A percentile compares a stretch with the other conserved stretches of the same genome.
phyloP scores from a whole-genome alignment of 2,329 filamentous ascomycete species.

The Pseudocercospora fuligena region DNA sequence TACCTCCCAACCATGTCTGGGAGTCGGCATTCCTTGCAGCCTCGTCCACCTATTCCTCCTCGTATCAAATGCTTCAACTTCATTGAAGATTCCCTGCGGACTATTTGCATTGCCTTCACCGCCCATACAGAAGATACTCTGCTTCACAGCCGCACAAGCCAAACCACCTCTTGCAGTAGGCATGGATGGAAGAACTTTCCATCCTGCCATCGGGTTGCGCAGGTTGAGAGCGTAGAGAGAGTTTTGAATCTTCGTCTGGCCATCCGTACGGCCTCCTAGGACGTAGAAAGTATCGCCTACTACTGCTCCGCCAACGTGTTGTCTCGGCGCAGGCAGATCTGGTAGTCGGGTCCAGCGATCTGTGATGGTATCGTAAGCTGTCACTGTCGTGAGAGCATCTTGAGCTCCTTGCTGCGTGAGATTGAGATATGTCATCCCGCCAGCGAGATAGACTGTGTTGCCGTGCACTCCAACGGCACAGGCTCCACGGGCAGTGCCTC shows the following conservation, averaged over 20 bases:
- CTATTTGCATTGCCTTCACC: conserved; percentile 16
- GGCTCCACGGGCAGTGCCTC: conserved; percentile 15
- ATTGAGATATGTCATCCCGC: conserved; percentile 14
- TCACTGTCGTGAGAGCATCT: conserved; percentile 13
- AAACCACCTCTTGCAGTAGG: conserved; percentile 18
- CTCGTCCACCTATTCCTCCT: conserved; percentile 8
- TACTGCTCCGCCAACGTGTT: conserved; percentile 18
- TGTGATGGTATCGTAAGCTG: conserved; percentile 11
- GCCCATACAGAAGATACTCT: conserved; percentile 17
- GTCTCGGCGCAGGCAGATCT: conserved; percentile 13
- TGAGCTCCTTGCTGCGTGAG: background rate
- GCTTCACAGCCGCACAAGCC: conserved; percentile 11
- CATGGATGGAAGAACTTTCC: conserved; percentile 14
- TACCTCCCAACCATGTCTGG: conserved; percentile 18
- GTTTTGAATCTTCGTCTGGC: conserved; percentile 15
- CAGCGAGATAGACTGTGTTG: conserved; percentile 18
- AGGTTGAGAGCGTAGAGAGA: conserved; percentile 16
- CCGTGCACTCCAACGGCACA: conserved; percentile 17
- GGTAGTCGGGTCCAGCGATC: conserved; percentile 14
- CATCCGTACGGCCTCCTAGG: conserved; percentile 13
- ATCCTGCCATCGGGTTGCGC: background rate
- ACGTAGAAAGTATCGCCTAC: conserved; percentile 16
- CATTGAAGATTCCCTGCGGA: conserved; percentile 3
- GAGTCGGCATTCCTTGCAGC: conserved; percentile 10
- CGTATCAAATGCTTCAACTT: conserved; percentile 17